A percentile compares a stretch with the other conserved stretches of the same genome.
Evolutionary conservation across 352 stramenopile genomes (phyloP).

Genomic region (Pythium aristosporum): DNA sequence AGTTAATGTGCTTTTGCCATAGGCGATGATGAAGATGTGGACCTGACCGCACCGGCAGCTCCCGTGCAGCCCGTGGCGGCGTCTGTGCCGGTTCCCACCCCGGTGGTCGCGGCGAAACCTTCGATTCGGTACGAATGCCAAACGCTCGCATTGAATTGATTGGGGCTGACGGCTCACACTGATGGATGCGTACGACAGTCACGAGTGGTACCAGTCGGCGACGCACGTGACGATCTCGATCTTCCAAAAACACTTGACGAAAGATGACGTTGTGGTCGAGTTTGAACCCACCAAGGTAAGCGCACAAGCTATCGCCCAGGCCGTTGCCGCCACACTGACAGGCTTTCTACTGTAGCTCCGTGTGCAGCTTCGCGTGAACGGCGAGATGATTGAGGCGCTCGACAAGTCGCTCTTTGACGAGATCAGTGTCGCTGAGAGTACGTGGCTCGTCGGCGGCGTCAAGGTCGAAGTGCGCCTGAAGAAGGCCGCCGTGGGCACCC

Average conservation of each 20-base stretch:
- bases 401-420: slow-evolving; percentile 73
- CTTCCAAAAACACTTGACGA: slow-evolving; percentile 75
- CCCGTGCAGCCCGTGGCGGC: background rate
- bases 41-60: background rate
- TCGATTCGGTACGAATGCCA: slow-evolving; percentile 19
- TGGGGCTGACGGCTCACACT: background rate
- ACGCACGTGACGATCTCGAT: slow-evolving; percentile 83
- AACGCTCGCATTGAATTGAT: background rate
- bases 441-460: slow-evolving; percentile 54
- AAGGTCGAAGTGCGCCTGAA: slow-evolving; percentile 87
- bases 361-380: slow-evolving; percentile 52
- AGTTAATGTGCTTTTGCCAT: background rate
- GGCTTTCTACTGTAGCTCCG: slow-evolving; percentile 26
- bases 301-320: background rate
- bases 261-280: slow-evolving; percentile 59
- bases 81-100: background rate
- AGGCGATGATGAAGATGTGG: slow-evolving; percentile 29
- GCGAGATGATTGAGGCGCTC: slow-evolving; percentile 55
- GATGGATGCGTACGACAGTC: slow-evolving; percentile 26
- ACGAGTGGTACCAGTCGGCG: slow-evolving; percentile 88
- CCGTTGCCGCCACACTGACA: background rate
- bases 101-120: slow-evolving; percentile 10
- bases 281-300: slow-evolving; percentile 51
- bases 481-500: slow-evolving; percentile 53
- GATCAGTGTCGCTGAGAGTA: slow-evolving; percentile 52